Percentiles rank a stretch among this genome's conserved stretches.
phyloP scores from a whole-genome alignment of 1,139 yeast genomes.

The Scheffersomyces cryptocercus region DNA sequence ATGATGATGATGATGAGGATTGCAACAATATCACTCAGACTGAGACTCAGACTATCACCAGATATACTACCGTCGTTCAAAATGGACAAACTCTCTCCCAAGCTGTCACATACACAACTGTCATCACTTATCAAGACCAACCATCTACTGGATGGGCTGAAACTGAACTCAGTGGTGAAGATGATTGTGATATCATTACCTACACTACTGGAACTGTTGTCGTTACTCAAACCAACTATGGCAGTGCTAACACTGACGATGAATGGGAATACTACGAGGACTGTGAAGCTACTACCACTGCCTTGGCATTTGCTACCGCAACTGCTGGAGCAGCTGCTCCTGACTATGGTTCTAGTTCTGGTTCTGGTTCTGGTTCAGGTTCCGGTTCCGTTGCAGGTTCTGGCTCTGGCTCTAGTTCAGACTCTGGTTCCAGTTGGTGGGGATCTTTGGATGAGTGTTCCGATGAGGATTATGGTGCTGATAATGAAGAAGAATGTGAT shows the following conservation, averaged over 20 bases:
- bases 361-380: conserved; percentile 47
- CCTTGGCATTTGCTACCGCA: not conserved
- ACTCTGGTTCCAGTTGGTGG: conserved; percentile 31
- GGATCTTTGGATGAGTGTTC: conserved; percentile 50
- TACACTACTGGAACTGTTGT: not conserved
- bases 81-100: not conserved
- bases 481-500: conserved; percentile 17
- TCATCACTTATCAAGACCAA: not conserved
- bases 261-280: conserved; percentile 2
- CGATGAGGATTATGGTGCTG: conserved; percentile 29
- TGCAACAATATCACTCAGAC: not conserved
- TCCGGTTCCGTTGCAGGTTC: conserved; percentile 3
- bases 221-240: not conserved
- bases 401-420: conserved; percentile 55
- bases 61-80: not conserved
- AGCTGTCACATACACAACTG: not conserved
- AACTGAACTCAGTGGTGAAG: not conserved
- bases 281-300: conserved; percentile 1
- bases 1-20: not conserved
- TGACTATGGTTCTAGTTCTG: conserved; percentile 18
- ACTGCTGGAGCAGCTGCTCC: conserved; percentile 3
- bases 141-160: not conserved
- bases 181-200: not conserved
- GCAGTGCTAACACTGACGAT: not conserved
- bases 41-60: not conserved